A percentile compares a stretch with the other conserved stretches of the same genome.
Conservation (phyloP, 2,329 filamentous ascomycete species). For the Dothiorella sarmentorum region DNA sequence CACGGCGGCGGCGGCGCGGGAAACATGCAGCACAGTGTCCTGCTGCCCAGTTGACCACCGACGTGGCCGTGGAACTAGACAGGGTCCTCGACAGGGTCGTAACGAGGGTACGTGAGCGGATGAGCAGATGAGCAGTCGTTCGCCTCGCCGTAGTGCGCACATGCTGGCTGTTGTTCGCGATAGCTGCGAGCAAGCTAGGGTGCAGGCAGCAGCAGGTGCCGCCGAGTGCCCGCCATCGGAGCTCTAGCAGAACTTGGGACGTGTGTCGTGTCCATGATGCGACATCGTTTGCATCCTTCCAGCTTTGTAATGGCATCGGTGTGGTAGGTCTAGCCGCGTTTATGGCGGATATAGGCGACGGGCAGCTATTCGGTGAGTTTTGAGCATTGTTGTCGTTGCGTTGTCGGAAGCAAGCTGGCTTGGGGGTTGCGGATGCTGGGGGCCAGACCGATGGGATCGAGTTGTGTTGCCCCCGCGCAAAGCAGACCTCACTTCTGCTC, state of each 20-base stretch:
- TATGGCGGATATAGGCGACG: background rate
- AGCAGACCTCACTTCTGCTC: background rate
- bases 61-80: conserved; percentile 13
- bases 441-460: no score
- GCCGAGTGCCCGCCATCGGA: conserved; percentile 14
- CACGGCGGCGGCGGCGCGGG: conserved; percentile 2
- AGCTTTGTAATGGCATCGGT: background rate
- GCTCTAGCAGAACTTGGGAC: background rate
- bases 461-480: no score
- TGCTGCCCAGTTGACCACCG: conserved; percentile 4
- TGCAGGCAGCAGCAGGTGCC: conserved; percentile 7
- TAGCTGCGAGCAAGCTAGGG: background rate
- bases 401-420: conserved; percentile 1
- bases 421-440: background rate
- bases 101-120: background rate
- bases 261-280: conserved; percentile 16
- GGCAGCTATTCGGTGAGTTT: background rate
- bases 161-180: background rate
- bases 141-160: background rate
- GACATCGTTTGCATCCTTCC: conserved; percentile 12
- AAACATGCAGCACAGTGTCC: conserved; percentile 12
- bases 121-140: conserved; percentile 8
- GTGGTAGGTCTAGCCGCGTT: conserved; percentile 5
- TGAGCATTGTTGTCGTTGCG: background rate
- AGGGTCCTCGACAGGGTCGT: conserved; percentile 3